These are phyloP conservation scores for Saxispiralis lemnorum DNA, from an alignment of 495 filamentous ascomycete species.

Conservation along the genomic window DNA sequence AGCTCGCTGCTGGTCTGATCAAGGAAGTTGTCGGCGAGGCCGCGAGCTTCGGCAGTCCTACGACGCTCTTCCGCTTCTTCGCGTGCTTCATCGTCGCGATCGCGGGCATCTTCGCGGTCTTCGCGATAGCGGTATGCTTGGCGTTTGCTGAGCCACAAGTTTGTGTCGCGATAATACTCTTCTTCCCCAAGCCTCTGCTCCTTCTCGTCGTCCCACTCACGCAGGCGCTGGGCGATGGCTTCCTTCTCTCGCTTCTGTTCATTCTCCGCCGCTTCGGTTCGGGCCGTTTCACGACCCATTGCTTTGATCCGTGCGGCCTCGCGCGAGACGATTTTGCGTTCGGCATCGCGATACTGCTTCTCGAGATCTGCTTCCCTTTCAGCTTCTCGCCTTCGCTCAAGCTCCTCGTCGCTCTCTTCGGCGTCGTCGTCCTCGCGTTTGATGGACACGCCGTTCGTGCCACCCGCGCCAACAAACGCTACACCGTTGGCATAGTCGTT, in stretches of 20 bases:
- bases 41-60: constrained; percentile 60
- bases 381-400: constrained; percentile 49
- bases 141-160: constrained; percentile 69
- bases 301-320: constrained; percentile 71
- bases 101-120: constrained; percentile 55
- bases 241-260: constrained; percentile 40
- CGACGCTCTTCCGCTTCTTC: constrained; percentile 52
- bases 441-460: constrained; percentile 31
- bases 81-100: constrained; percentile 58
- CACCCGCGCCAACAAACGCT: constrained; percentile 59
- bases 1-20: constrained; percentile 76
- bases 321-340: constrained; percentile 76
- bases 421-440: constrained; percentile 71
- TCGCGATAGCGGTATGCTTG: constrained; percentile 55
- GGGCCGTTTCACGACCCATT: constrained; percentile 60
- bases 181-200: constrained; percentile 39
- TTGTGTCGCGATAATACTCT: constrained; percentile 74
- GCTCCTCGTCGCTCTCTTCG: constrained; percentile 73
- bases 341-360: constrained; percentile 67
- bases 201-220: constrained; percentile 80
- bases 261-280: constrained; percentile 30
- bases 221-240: constrained; percentile 52
- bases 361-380: constrained; percentile 61
- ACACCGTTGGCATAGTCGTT: constrained; percentile 69
- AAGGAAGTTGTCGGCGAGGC: constrained; percentile 85